Evolutionary conservation across 306 rosid genomes (phyloP), one percentile per base, ranked within the genome.

Genomic region (Malus fusca): DNA sequence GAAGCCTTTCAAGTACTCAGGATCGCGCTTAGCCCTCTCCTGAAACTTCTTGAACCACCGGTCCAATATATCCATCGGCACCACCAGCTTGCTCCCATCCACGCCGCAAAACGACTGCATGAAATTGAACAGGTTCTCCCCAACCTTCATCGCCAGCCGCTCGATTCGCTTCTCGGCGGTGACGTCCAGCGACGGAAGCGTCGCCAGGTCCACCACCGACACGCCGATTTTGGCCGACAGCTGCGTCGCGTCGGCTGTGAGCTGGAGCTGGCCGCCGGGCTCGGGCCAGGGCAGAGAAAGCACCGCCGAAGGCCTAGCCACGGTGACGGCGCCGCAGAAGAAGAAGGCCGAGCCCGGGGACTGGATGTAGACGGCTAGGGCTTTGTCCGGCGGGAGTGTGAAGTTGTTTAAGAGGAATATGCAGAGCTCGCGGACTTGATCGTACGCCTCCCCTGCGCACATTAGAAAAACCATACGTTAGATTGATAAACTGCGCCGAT

Each of bases 41-140:
- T 88, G 96, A 44, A 90, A 92, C 75, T 92, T 92, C 82, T 90
- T 90, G 88, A 92, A 95, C 99, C 99, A 95, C 28, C 93, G 84
- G 6, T 95, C 96, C 92, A 92, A 85, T 2, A 92, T 95, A 76
- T 92, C 97, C 96, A 90, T 95, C 0, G 99, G 99, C 59, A 92
- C 99, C 64, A 95, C 77, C 88, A 95, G 84, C 77, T 81, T 95
- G 17, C 87, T 82, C 42, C 97, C 99, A 74, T 90, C 99, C 0
- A 92, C 91, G 1, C 97, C 97, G 35, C 97, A 95, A 40, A 95
- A 95, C 2, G 97, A 90, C 75, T 95, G 97, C 99, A 95, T 90
- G 75, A 89, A 95, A 52, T 95, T 92, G 85, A 95, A 95, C 40
- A 95, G 83, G 56, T 92, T 95, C 82, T 90, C 99, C 28, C 97